Evolutionary conservation across 495 filamentous ascomycete species (phyloP), one percentile per base, ranked within the genome.

Genomic region (Xylaria intraflava): DNA sequence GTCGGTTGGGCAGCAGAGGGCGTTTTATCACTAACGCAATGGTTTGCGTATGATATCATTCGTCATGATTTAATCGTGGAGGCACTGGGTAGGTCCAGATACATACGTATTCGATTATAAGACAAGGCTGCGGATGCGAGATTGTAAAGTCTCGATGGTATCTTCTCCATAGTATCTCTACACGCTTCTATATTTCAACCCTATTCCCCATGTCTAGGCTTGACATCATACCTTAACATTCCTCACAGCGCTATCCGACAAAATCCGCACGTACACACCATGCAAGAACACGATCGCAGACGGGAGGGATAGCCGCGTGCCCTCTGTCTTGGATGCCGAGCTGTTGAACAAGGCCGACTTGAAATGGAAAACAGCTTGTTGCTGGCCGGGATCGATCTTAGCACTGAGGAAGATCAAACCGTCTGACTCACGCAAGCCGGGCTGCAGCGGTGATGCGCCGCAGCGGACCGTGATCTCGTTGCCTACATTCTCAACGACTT

Each of bases 351-450:
- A 78, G 58, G 76, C 76, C 59, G 80, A 86, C 79, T 88, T 88
- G 46, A 90, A 68, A 8, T 71, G 73, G 53, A 89, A 82, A 62
- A 84, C 82, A 8, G 74, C 86, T 40, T 82, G 74, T 12, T 76
- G 74, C 42, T 80, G 70, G 2, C 80, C 76, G 41, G 66, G 66
- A 59, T 87, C 83, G 46, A 88, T 72, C 23, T 73, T 71, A 0
- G 82, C 83, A 19, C 77, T 74, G 61, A 90, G 83, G 62, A 86
- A 78, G 57, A 90, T 86, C 24, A 90, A 68, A 0, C 86, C 85
- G 65, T 89, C 86, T 16, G 77, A 82, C 20, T 75, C 70, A 31
- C 85, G 72, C 23, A 83, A 73, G 0, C 72, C 79, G 24, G 55
- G 58, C 23, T 78, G 77, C 45, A 81, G 71, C 0, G 86, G 86